Evolutionary conservation across 2,329 filamentous ascomycete genomes (phyloP).

Genomic region (Beauveria medogensis): DNA sequence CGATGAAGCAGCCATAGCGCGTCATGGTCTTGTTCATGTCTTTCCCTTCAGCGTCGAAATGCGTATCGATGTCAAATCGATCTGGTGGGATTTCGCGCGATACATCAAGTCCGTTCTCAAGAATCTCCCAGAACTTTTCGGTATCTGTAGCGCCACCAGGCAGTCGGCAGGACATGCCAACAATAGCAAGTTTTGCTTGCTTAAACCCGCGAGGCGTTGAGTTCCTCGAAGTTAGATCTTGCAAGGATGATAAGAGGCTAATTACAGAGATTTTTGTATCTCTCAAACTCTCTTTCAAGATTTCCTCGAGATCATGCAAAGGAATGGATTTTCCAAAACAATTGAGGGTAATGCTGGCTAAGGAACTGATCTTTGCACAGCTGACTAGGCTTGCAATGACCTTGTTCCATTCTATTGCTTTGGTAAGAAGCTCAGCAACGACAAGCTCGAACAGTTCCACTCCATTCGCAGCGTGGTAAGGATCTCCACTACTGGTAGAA

Average conservation of each 20-base stretch:
- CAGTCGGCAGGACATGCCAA: too few relatives aligned
- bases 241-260: background rate
- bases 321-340: background rate
- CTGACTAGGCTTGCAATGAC: conserved; percentile 10
- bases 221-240: background rate
- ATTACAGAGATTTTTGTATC: background rate
- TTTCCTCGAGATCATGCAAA: background rate
- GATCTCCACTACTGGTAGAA: conserved; percentile 13
- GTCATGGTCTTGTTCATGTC: conserved; percentile 59
- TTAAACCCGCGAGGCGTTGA: background rate
- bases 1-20: conserved; percentile 59
- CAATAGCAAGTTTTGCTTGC: too few relatives aligned
- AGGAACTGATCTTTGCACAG: background rate
- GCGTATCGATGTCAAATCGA: conserved; percentile 54
- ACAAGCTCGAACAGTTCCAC: conserved; percentile 10
- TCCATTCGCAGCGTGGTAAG: conserved; percentile 8
- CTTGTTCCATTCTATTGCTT: conserved; percentile 11
- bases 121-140: too few relatives aligned
- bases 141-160: too few relatives aligned
- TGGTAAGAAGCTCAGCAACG: conserved; percentile 13
- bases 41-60: conserved; percentile 60
- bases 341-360: background rate
- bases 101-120: too few relatives aligned
- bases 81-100: too few relatives aligned
- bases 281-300: background rate